A percentile compares a stretch with the other conserved stretches of the same genome.
Evolutionary conservation across 1,139 yeast genomes (phyloP).

Genomic region (Wickerhamomyces sp.): DNA sequence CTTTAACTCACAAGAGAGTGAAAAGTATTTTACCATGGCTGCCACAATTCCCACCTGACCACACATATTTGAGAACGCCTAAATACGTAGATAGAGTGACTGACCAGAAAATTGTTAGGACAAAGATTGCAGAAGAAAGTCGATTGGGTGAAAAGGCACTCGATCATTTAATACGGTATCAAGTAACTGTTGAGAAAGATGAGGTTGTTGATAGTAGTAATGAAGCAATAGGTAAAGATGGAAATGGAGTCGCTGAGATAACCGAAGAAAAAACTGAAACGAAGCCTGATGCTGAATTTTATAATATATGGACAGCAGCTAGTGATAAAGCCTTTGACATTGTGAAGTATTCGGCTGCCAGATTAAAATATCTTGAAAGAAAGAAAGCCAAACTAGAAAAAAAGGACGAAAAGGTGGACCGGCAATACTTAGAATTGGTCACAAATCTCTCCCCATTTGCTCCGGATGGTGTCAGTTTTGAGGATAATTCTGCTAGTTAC

Average conservation of each 20-base stretch:
- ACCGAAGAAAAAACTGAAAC: slow-evolving; percentile 21
- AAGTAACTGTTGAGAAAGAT: slow-evolving; percentile 22
- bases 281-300: slow-evolving; percentile 1
- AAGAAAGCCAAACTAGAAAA: slow-evolving; percentile 28
- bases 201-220: slow-evolving; percentile 16
- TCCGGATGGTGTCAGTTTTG: background rate
- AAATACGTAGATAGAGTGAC: slow-evolving; percentile 57
- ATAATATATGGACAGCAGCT: slow-evolving; percentile 13
- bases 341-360: slow-evolving; percentile 47
- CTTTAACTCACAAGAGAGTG: slow-evolving; percentile 48
- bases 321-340: slow-evolving; percentile 43
- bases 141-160: slow-evolving; percentile 75
- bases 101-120: slow-evolving; percentile 67
- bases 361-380: slow-evolving; percentile 32
- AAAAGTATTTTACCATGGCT: slow-evolving; percentile 65
- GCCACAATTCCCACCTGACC: slow-evolving; percentile 90
- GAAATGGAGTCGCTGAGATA: slow-evolving; percentile 13
- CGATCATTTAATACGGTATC: slow-evolving; percentile 41
- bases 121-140: slow-evolving; percentile 74
- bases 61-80: slow-evolving; percentile 79
- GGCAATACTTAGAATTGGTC: slow-evolving; percentile 8
- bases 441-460: slow-evolving; percentile 12
- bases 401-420: slow-evolving; percentile 21
- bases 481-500: slow-evolving; percentile 8
- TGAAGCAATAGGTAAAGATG: slow-evolving; percentile 13